Evolutionary conservation across 371 early-diverging fungal genomes (phyloP), one percentile per base, ranked within the genome.

Genomic region (Sporodiniella umbellata): DNA sequence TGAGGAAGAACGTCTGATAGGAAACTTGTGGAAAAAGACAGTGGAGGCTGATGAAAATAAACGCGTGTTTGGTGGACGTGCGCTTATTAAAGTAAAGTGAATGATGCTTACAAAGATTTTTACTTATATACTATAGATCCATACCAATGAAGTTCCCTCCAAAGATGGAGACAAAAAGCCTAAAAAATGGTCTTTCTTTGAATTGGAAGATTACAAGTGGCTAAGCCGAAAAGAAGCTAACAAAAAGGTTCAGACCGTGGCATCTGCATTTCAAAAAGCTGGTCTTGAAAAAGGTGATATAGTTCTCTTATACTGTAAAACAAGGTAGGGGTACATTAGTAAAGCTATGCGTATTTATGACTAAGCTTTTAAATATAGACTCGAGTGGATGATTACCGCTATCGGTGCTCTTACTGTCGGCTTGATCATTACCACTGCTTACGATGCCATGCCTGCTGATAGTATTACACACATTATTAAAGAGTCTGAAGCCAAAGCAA

Each of bases 381-480:
- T 73, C 8, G 77, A 75, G 31, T 81, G 82, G 82, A 72, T 78
- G 60, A 51, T 76, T 19, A 68, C 69, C 31, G 68, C 79, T 14
- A 57, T 77, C 74, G 86, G 80, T 18, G 82, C 84, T 57, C 89
- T 83, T 58, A 58, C 74, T 3, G 83, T 89, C 56, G 80, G 79
- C 18, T 64, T 89, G 33, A 79, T 82, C 25, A 81, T 93, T 48
- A 86, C 89, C 25, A 94, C 95, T 8, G 92, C 91, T 8, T 93
- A 94, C 68, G 94, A 91, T 62, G 90, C 92, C 14, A 88, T 94
- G 75, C 92, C 93, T 19, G 84, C 88, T 18, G 88, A 88, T 30
- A 85, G 88, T 18, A 80, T 94, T 14, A 64, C 69, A 17, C 81
- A 79, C 40, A 84, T 85, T 12, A 62, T 86, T 37, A 81, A 86